phyloP scores from a whole-genome alignment of 768 basidiomycete genomes.

The Boletus tylopilopsis region DNA sequence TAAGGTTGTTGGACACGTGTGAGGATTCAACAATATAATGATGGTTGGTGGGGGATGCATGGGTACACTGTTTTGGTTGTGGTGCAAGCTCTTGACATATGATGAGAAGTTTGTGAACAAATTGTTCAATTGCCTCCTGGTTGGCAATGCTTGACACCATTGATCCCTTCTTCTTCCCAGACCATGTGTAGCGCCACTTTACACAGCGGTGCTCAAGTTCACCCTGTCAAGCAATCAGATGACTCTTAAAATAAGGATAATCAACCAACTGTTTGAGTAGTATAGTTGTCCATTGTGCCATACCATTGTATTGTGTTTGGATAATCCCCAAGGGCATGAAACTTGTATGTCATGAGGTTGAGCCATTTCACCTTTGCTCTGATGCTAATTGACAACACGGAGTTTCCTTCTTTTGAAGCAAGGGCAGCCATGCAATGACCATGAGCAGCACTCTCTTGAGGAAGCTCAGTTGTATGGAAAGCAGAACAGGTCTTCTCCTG shows the following conservation, averaged over 20 bases:
- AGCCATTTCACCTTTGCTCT: background rate
- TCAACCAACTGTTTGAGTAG: background rate
- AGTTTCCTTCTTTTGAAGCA: background rate
- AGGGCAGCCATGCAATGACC: background rate
- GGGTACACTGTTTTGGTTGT: background rate
- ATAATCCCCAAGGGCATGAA: background rate
- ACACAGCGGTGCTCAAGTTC: slow-evolving; percentile 35
- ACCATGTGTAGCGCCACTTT: slow-evolving; percentile 34
- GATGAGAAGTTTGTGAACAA: slow-evolving; percentile 15
- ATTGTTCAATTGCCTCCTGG: slow-evolving; percentile 15
- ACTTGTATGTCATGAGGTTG: background rate
- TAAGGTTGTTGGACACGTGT: slow-evolving; percentile 7
- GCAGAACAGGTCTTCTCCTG: background rate
- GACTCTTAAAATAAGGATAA: no score
- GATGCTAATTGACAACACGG: background rate
- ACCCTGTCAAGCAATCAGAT: slow-evolving; percentile 22
- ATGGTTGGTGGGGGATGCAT: slow-evolving; percentile 8
- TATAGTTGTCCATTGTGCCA: slow-evolving; percentile 4
- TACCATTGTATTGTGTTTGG: background rate
- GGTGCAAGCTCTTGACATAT: no score
- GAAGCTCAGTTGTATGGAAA: background rate
- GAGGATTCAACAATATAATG: slow-evolving; percentile 21
- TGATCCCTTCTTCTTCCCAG: slow-evolving; percentile 30
- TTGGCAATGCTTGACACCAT: slow-evolving; percentile 27
- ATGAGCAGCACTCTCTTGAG: background rate